Evolutionary conservation across 768 basidiomycete genomes (phyloP).

Genomic region (Panaeolus cyanescens): DNA sequence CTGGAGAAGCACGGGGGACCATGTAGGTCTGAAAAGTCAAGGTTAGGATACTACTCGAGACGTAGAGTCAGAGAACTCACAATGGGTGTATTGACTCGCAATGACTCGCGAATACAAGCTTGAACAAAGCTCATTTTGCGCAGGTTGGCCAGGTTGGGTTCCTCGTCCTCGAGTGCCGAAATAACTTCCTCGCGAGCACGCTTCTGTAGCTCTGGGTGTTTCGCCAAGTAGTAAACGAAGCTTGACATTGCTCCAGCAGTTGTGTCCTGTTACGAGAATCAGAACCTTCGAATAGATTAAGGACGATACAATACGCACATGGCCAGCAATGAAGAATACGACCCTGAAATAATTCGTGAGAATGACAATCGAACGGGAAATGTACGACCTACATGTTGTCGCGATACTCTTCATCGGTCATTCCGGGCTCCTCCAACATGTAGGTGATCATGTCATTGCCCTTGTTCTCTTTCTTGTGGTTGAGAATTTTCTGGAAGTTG

Average conservation of each 20-base stretch:
- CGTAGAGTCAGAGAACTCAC: too few species aligned
- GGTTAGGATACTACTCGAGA: too few species aligned
- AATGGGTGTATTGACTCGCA: too few species aligned
- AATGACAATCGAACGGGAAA: too few species aligned
- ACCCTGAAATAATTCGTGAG: too few species aligned
- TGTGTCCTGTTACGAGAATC: conserved; percentile 29
- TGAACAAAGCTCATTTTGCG: conserved; percentile 29
- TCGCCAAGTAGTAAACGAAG: conserved; percentile 35
- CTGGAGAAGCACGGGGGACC: too few species aligned
- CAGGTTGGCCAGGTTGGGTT: conserved; percentile 31
- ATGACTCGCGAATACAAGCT: too few species aligned
- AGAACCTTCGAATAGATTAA: not conserved
- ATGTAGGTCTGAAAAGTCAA: too few species aligned
- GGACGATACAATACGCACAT: conserved; percentile 24
- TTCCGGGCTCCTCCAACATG: conserved; percentile 31
- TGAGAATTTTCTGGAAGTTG: conserved; percentile 26
- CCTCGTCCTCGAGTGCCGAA: conserved; percentile 22
- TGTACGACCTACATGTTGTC: too few species aligned
- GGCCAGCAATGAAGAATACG: conserved; percentile 41
- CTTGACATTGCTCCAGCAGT: conserved; percentile 40
- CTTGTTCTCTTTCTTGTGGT: conserved; percentile 28
- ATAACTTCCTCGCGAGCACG: conserved; percentile 38
- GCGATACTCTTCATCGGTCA: conserved; percentile 34
- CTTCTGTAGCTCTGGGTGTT: conserved; percentile 35
- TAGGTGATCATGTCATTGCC: conserved; percentile 37